Base-by-base conservation (phyloP, 2,329 filamentous ascomycete genomes). In the Trichoderma semiorbis region DNA sequence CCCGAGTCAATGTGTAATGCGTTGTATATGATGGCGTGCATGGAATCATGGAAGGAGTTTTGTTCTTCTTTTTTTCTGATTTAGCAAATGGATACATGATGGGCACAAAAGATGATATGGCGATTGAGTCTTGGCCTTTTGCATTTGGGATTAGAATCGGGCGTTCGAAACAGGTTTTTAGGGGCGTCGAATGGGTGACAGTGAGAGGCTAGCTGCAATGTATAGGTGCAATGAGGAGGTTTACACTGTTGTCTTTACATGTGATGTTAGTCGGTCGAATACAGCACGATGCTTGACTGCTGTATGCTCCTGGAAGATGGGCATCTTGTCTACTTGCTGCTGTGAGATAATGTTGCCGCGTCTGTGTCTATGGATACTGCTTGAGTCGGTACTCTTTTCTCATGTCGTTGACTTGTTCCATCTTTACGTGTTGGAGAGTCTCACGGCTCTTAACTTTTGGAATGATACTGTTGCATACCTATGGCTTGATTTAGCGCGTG, bases 11-110 rank as follows among this genome's bases (percentile, higher is more conserved):
- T 64, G 68, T 57, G 39, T 61, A 28, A 69, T 53, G 67, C 67
- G 67, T 62, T 69, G 57, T 69, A 36, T 53, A 69, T 62, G 67
- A 69, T 12, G 57, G 67, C 57, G 64, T 67, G 67, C 21, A 39
- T 7, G 57, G 39, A 26, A 69, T 7, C 26, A 18, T 39, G 28
- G 47, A 16, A 16, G 67, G 57, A 28, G 39, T 47, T 60, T 68
- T 60, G 24, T 53, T 69, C n/a, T 47, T 36, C 28, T 57, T 36
- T 67, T 66, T 39, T 68, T 28, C 39, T 39, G 57, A 53, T 69
- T 53, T 50, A 43, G 21, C 16, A 53, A 28, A 53, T 62, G 67
- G 67, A 69, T 61, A 69, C 67, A 53, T 53, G 57, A 32, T 69
- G 57, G 67, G 50, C 50, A 62, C 21, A 36, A 30, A 53, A 18